phyloP scores from a whole-genome alignment of 192 early-diverging fungal species.

The Coemansia sp. region DNA sequence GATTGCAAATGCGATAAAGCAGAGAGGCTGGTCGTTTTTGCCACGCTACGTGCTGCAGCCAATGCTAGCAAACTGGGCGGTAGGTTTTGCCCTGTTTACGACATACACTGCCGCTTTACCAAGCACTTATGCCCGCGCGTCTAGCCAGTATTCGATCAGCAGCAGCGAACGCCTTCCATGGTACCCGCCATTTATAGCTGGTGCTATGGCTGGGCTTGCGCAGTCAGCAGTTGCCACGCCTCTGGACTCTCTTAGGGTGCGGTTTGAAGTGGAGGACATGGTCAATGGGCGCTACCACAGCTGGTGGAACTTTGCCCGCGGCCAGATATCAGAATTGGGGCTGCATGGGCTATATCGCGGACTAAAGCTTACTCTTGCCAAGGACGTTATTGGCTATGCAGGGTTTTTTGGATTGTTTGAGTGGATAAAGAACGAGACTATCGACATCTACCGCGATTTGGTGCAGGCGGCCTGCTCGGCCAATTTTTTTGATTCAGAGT shows the following conservation, averaged over 20 bases:
- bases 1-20: conserved; percentile 65
- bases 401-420: conserved; percentile 79
- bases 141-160: conserved; percentile 42
- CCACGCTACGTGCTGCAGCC: conserved; percentile 71
- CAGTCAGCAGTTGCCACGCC: conserved; percentile 73
- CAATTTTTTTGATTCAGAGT: conserved; percentile 13
- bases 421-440: conserved; percentile 69
- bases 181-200: conserved; percentile 49
- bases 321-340: conserved; percentile 39
- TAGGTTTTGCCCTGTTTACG: conserved; percentile 75
- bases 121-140: conserved; percentile 30
- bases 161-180: conserved; percentile 26
- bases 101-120: conserved; percentile 57
- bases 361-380: conserved; percentile 42
- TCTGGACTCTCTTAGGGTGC: conserved; percentile 67
- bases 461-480: conserved; percentile 34
- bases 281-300: conserved; percentile 66
- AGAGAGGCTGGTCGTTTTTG: conserved; percentile 67
- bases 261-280: conserved; percentile 74
- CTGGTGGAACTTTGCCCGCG: conserved; percentile 64
- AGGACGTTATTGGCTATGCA: conserved; percentile 71
- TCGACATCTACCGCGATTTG: conserved; percentile 58
- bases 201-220: conserved; percentile 68
- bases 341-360: conserved; percentile 39
- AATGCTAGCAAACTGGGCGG: conserved; percentile 67